Evolutionary conservation across 176 grass and related monocot genomes (phyloP).

Genomic region (Cocos nucifera): DNA sequence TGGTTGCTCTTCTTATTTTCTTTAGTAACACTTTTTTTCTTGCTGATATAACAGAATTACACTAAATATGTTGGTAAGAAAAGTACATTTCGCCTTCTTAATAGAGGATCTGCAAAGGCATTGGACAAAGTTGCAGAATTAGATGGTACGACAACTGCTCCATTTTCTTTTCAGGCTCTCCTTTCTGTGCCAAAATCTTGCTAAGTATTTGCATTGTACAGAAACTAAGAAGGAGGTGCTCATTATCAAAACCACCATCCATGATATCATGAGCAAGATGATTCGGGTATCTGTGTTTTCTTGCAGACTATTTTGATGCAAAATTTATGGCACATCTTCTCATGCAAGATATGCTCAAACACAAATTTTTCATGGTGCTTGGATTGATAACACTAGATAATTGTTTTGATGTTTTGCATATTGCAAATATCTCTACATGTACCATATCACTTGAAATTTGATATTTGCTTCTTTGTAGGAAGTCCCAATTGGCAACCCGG

Average conservation of each 20-base stretch:
- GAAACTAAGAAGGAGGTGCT: slow-evolving; percentile 80
- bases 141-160: slow-evolving; percentile 46
- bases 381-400: no score
- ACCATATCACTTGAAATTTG: background rate
- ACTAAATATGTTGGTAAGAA: slow-evolving; percentile 86
- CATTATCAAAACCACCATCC: slow-evolving; percentile 93
- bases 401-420: background rate
- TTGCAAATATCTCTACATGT: no score
- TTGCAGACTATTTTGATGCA: background rate
- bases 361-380: no score
- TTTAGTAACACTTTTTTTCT: slow-evolving; percentile 12
- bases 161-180: background rate
- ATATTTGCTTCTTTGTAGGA: slow-evolving; percentile 43
- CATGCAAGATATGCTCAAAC: no score
- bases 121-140: slow-evolving; percentile 95
- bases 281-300: slow-evolving; percentile 49
- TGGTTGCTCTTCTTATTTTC: slow-evolving; percentile 13
- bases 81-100: slow-evolving; percentile 96
- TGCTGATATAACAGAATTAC: slow-evolving; percentile 59
- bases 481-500: slow-evolving; percentile 72
- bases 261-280: slow-evolving; percentile 97
- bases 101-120: slow-evolving; percentile 97
- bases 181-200: slow-evolving; percentile 1
- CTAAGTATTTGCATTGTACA: slow-evolving; percentile 33
- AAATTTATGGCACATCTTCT: background rate